These are phyloP conservation scores for Allium fistulosum DNA, from an alignment of 106 monocot genomes.

Conservation along the genomic window DNA sequence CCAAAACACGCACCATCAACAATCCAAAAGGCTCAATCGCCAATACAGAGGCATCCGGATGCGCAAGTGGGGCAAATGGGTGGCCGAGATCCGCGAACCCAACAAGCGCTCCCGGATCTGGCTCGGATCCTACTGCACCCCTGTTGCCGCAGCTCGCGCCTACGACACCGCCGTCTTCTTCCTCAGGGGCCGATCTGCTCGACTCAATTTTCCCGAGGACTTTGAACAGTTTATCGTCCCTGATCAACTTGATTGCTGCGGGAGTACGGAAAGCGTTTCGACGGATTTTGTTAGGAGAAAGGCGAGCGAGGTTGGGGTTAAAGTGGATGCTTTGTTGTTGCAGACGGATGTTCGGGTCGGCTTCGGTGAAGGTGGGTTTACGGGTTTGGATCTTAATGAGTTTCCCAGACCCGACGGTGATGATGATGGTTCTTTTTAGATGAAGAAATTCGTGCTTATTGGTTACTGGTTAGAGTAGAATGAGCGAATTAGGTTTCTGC, in stretches of 20 bases:
- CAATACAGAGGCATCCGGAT: slow-evolving; percentile 50
- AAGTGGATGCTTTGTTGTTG: slow-evolving; percentile 18
- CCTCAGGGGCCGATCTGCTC: slow-evolving; percentile 38
- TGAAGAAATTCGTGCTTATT: too few species aligned
- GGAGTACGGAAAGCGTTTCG: background rate
- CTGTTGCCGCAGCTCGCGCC: slow-evolving; percentile 45
- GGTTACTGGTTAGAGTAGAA: too few species aligned
- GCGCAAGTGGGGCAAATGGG: slow-evolving; percentile 78
- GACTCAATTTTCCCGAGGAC: slow-evolving; percentile 40
- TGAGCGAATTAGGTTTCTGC: too few species aligned
- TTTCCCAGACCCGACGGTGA: slow-evolving; percentile 48
- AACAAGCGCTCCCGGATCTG: slow-evolving; percentile 59
- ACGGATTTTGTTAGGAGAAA: slow-evolving; percentile 21
- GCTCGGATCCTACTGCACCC: slow-evolving; percentile 56
- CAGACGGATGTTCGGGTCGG: background rate
- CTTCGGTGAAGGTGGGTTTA: too few species aligned
- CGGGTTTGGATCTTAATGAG: slow-evolving; percentile 45
- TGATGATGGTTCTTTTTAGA: slow-evolving; percentile 24
- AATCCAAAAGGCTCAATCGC: slow-evolving; percentile 2
- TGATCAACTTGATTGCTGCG: slow-evolving; percentile 14
- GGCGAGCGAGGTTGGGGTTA: slow-evolving; percentile 25
- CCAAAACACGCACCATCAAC: background rate
- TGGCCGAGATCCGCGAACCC: slow-evolving; percentile 58
- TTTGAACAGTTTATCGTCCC: background rate
- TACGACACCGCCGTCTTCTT: slow-evolving; percentile 60